phyloP scores from a whole-genome alignment of 495 filamentous ascomycete genomes.

The Apodospora peruviana region DNA sequence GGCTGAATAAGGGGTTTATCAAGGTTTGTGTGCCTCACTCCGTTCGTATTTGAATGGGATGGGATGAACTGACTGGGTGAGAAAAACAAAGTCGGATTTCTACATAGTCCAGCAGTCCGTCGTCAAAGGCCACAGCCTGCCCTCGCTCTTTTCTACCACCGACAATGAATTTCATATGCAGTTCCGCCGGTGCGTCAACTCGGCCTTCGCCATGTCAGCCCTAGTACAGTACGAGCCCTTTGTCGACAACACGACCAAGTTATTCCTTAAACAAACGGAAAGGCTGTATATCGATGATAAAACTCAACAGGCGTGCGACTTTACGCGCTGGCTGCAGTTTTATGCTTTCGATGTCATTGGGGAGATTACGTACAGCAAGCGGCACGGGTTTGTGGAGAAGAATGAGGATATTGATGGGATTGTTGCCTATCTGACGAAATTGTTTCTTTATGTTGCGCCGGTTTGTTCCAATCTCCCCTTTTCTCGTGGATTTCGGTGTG shows the following conservation, averaged over 20 bases:
- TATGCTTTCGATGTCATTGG: constrained; percentile 77
- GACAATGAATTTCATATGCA: constrained; percentile 70
- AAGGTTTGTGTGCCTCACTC: constrained; percentile 46
- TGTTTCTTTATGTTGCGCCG: constrained; percentile 57
- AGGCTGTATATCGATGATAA: constrained; percentile 46
- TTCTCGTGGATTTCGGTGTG: background rate
- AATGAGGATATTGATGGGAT: constrained; percentile 61
- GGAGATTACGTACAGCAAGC: constrained; percentile 59
- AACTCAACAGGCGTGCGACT: constrained; percentile 52
- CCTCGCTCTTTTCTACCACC: constrained; percentile 72
- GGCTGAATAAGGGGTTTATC: constrained; percentile 73
- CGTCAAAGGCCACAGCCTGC: constrained; percentile 57
- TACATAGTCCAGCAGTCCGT: constrained; percentile 64
- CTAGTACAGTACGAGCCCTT: constrained; percentile 71
- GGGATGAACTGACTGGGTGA: constrained; percentile 12
- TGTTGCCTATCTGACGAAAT: constrained; percentile 46
- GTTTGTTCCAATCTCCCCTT: constrained; percentile 26
- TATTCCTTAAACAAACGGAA: constrained; percentile 60
- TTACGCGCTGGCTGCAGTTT: constrained; percentile 70
- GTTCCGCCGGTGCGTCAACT: constrained; percentile 63
- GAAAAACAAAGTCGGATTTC: constrained; percentile 50
- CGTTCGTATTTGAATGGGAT: background rate
- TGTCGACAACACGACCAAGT: constrained; percentile 58
- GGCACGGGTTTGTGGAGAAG: constrained; percentile 58
- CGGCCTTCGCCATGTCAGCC: constrained; percentile 67